These are phyloP conservation scores for Ziziphus jujuba DNA, from an alignment of 306 rosid species.

Conservation along the genomic window DNA sequence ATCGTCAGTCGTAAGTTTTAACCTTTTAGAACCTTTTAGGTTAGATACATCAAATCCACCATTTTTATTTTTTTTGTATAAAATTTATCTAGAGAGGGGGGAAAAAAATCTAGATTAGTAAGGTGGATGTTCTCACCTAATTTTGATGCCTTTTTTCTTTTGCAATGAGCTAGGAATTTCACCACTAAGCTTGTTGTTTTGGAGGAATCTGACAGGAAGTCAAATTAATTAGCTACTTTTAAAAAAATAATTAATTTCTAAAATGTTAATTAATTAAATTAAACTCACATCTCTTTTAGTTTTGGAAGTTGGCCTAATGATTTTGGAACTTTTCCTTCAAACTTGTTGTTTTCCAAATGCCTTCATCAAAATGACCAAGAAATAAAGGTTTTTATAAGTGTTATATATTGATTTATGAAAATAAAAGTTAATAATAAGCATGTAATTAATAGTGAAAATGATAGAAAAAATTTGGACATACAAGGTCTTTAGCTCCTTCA, in stretches of 20 bases:
- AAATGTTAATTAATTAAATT: background rate
- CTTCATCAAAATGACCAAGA: conserved; percentile 33
- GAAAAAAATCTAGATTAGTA: background rate
- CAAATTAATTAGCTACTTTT: background rate
- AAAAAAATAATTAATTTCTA: background rate
- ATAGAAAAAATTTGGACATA: conserved; percentile 34
- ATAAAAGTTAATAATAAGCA: background rate
- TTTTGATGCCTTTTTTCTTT: conserved; percentile 24
- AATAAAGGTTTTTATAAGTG: background rate
- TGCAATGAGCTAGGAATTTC: conserved; percentile 20
- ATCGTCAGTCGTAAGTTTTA: background rate
- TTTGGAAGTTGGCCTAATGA: conserved; percentile 49
- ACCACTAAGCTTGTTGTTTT: conserved; percentile 33
- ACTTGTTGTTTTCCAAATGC: conserved; percentile 78
- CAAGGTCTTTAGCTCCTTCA: conserved; percentile 64
- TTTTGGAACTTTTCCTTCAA: conserved; percentile 64
- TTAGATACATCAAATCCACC: background rate
- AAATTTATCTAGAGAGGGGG: too few relatives aligned
- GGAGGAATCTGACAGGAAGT: conserved; percentile 39
- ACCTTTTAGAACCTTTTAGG: too few relatives aligned
- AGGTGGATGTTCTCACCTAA: conserved; percentile 42
- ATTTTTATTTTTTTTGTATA: background rate
- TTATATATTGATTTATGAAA: background rate
- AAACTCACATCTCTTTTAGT: conserved; percentile 67
- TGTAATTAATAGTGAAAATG: background rate